A percentile compares a stretch with the other conserved stretches of the same genome.
phyloP scores from a whole-genome alignment of 352 stramenopile genomes.

The Discostella stelligera region DNA sequence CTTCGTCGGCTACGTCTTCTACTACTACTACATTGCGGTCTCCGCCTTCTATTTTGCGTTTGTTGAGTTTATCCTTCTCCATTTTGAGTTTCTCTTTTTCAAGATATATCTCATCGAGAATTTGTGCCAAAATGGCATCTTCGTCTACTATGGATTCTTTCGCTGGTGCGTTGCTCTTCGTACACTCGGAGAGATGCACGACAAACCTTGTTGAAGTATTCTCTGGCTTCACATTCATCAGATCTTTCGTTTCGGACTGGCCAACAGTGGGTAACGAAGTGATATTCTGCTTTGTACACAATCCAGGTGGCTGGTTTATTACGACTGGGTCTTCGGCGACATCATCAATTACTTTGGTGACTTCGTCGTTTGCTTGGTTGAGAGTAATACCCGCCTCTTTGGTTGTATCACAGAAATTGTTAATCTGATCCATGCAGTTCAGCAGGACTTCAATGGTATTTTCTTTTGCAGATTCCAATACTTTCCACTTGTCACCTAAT shows the following conservation, averaged over 20 bases:
- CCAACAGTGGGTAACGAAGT: neutral
- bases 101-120: constrained; percentile 14
- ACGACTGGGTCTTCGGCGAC: neutral
- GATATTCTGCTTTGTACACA: neutral
- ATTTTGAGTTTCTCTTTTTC: constrained; percentile 6
- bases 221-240: neutral
- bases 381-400: neutral
- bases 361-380: too few relatives aligned
- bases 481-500: neutral
- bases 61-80: neutral
- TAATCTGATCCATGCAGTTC: neutral
- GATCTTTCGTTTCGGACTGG: neutral
- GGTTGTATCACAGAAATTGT: neutral
- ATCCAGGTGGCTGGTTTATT: neutral
- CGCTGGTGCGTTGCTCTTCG: neutral
- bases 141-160: neutral
- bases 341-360: neutral
- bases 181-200: neutral
- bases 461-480: neutral
- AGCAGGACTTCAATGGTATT: neutral
- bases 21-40: neutral
- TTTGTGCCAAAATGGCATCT: constrained; percentile 6
- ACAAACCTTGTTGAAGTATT: neutral
- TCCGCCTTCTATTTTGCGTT: neutral
- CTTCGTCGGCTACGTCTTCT: neutral